Evolutionary conservation across 257 asterid species (phyloP), one percentile per base, ranked within the genome.

Genomic region (Craterostigma plantagineum): DNA sequence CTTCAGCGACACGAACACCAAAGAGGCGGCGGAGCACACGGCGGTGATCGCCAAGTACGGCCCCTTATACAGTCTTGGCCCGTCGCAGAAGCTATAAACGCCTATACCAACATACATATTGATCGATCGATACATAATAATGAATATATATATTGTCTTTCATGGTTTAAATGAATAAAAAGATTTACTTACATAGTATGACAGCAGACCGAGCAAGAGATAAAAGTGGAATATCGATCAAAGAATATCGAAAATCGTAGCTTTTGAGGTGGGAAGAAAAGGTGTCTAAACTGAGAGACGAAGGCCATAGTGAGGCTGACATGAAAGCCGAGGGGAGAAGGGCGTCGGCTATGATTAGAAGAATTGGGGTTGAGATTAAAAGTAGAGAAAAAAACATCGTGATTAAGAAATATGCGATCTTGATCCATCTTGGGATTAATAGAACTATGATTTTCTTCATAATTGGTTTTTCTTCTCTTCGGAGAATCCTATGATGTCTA

Each of bases 1-100:
- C 58, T 90, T 90, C 45, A 79, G 14, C 46, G 95, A 74, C 14
- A 90, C 92, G 54, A 79, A 79, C 58, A 69, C 71, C 72, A 83
- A 45, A 18, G 95, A 83, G 45, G 87, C 71, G 17, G 63, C 76
- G 39, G 98, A 74, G 68, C 91, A 90, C 44, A 52, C 61, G 16
- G 92, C 69, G 9, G 92, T 77, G 47, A 75, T 69, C 48, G 77
- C 70, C 69, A 90, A 47, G 54, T 90, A 90, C 54, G 94, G 91
- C 37, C 98, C 92, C 38, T 78, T 61, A 34, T 93, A 82, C 35
- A 82, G 77, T 56, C 72, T 45, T 48, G 95, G 93, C 3, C 98
- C 92, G 58, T 87, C 93, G 67, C 95, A 87, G 16, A 83, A 60
- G 40, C 98, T 68, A 42, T 90, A 90, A 17, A 90, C 95, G 45